Base-by-base conservation (phyloP, 495 filamentous ascomycete genomes). In the Daldinia vernicosa region DNA sequence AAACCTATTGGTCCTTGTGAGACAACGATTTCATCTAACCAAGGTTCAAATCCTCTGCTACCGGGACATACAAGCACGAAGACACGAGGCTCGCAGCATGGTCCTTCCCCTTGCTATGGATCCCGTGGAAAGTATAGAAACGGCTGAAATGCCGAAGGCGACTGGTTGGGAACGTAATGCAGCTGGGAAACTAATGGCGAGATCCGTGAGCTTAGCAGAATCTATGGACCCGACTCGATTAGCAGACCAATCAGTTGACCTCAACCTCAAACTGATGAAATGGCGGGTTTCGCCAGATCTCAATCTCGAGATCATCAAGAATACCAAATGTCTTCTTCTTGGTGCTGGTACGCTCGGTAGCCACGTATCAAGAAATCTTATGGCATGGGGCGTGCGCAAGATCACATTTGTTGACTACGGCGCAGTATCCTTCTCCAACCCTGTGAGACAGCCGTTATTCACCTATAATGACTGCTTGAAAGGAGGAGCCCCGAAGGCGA, bases 251-350 rank as follows among this genome's bases (percentile, higher is more conserved):
- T 92, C 94, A n/a, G 95, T 98, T 9, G 95, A 99, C 75, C 88
- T 99, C 54, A 99, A 99, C 74, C 84, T 98, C 66, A 98, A 98
- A 80, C 86, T 99, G 59, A 99, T 99, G 88, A 98, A 97, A 82
- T 99, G 95, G 95, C 89, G 95, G 27, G 92, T 99, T 62, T 92
- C 94, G 19, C 95, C 95, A 6, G 88, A 88, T 50, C 83, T 99
- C 24, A 86, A 98, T 76, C 89, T 99, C 12, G 93, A 97, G 11
- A 89, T 86, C 56, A 92, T 98, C 74, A 98, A 97, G 77, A 85
- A 90, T 50, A 95, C 95, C 6, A 97, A 89, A 71, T 99, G 95
- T 75, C 87, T 99, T 45, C 81, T 99, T 32, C 89, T 99, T n/a
- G 95, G 95, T 24, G 94, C 95, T 12, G 95, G 95, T 24, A 99